These are phyloP conservation scores for Naematelia aurantialba DNA, from an alignment of 768 basidiomycete species.

Conservation along the genomic window DNA sequence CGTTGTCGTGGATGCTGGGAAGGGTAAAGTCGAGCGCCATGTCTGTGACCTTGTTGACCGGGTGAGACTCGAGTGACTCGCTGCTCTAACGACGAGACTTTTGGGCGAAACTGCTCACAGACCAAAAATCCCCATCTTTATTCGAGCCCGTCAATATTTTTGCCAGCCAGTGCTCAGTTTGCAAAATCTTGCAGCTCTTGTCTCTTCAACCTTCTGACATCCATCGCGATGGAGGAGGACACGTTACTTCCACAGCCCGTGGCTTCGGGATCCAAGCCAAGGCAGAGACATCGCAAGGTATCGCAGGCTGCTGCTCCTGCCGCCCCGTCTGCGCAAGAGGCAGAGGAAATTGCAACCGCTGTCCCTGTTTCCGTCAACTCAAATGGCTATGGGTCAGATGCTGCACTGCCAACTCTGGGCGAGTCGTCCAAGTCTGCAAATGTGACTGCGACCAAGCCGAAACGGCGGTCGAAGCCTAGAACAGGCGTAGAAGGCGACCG, in stretches of 20 bases:
- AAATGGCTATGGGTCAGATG: not conserved
- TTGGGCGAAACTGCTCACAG: conserved; percentile 7
- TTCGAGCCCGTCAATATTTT: not conserved
- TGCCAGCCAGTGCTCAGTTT: not conserved
- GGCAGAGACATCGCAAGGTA: not conserved
- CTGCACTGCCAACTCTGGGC: not conserved
- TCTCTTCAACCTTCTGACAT: too few species aligned
- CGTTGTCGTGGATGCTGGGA: conserved; percentile 83
- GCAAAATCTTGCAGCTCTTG: not conserved
- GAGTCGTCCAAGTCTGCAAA: not conserved
- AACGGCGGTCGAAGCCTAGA: not conserved
- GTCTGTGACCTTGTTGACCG: conserved; percentile 6
- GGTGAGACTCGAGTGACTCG: not conserved
- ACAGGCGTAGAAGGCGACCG: not conserved
- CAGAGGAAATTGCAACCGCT: not conserved
- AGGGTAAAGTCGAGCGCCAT: conserved; percentile 61
- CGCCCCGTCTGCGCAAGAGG: too few species aligned
- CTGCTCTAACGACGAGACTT: not conserved
- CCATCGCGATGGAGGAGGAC: not conserved
- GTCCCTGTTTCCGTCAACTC: not conserved
- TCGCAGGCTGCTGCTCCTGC: not conserved
- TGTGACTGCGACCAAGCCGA: not conserved
- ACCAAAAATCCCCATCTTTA: not conserved
- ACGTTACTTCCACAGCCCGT: not conserved
- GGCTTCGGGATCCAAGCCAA: not conserved